A percentile compares a stretch with the other conserved stretches of the same genome.
phyloP scores from a whole-genome alignment of 1,139 yeast genomes.

The Nakaseomyces kungkrabaensis region DNA sequence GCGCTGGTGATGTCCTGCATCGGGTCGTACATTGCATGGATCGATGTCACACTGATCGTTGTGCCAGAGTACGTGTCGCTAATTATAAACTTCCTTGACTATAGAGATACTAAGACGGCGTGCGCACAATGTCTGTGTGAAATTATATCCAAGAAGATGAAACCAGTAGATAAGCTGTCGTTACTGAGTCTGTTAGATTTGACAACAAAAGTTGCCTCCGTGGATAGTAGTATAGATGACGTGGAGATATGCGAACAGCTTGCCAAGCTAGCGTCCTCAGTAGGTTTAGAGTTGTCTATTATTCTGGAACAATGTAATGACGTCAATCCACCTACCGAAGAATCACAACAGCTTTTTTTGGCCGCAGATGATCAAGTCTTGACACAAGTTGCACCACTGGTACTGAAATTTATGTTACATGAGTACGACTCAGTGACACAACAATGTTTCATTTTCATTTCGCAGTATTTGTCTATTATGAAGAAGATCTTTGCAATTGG shows the following conservation, averaged over 20 bases:
- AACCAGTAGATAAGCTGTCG: conserved; percentile 73
- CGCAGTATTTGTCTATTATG: conserved; percentile 59
- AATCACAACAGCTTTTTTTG: conserved; percentile 30
- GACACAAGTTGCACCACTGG: conserved; percentile 58
- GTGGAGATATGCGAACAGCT: conserved; percentile 68
- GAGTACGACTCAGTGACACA: conserved; percentile 84
- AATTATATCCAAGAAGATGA: conserved; percentile 85
- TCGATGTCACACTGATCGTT: conserved; percentile 74
- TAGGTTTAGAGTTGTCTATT: conserved; percentile 64
- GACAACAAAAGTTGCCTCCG: conserved; percentile 34
- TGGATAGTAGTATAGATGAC: conserved; percentile 28
- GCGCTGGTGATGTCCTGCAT: conserved; percentile 34
- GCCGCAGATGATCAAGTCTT: conserved; percentile 41
- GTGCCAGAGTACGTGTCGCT: conserved; percentile 53
- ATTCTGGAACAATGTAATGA: conserved; percentile 34
- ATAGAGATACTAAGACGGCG: conserved; percentile 40
- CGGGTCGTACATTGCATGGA: conserved; percentile 91
- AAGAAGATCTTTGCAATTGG: conserved; percentile 43
- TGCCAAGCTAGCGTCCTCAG: conserved; percentile 63
- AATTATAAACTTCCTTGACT: conserved; percentile 53
- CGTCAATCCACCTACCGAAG: conserved; percentile 16
- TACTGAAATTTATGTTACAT: conserved; percentile 57
- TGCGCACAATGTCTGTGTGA: conserved; percentile 72
- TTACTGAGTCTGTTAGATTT: conserved; percentile 61
- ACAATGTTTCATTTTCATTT: conserved; percentile 73